Evolutionary conservation across 148 eudicot genomes (phyloP).

Genomic region (Vaccinium vitisidaea): DNA sequence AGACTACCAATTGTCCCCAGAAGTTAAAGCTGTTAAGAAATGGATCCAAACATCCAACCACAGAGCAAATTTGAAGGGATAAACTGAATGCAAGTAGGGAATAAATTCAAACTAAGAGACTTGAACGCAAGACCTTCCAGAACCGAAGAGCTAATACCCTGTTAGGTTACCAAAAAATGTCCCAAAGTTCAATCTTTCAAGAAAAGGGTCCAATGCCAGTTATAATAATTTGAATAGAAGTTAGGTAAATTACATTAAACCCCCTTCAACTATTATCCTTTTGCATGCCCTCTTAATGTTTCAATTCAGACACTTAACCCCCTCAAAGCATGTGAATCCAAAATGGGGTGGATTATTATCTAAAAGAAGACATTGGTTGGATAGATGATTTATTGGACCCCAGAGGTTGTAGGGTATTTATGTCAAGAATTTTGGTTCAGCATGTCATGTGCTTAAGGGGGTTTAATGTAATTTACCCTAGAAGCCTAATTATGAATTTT

Average conservation of each 20-base stretch:
- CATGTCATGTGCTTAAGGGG: too few species aligned
- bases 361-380: too few species aligned
- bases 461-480: too few species aligned
- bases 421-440: too few species aligned
- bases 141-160: background rate
- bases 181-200: background rate
- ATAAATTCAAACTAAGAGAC: background rate
- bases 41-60: background rate
- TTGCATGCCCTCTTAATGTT: too few species aligned
- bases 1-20: background rate
- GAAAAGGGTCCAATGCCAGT: background rate
- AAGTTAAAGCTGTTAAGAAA: background rate
- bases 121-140: background rate
- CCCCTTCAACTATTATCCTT: too few species aligned
- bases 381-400: too few species aligned
- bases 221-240: background rate
- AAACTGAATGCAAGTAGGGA: background rate
- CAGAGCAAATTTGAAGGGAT: background rate
- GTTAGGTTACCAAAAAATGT: background rate
- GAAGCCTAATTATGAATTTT: background rate
- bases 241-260: too few species aligned
- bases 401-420: too few species aligned
- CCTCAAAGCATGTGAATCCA: too few species aligned
- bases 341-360: too few species aligned
- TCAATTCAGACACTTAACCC: too few species aligned